Percentiles rank a stretch among this genome's conserved stretches.
Evolutionary conservation across 768 basidiomycete genomes (phyloP).

Genomic region (Serpula lacrymans): DNA sequence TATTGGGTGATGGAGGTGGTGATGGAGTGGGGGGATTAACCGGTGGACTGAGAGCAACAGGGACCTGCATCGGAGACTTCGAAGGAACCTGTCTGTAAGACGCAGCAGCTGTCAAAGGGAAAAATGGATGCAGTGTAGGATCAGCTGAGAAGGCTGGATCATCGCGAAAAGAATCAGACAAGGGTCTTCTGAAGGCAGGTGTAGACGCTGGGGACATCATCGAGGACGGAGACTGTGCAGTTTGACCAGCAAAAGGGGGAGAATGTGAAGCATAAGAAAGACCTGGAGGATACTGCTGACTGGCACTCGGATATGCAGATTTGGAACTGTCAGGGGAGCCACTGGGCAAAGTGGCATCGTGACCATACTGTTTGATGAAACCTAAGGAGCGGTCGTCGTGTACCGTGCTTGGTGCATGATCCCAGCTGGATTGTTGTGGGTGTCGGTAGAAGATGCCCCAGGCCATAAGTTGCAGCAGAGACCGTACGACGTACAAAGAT

Average conservation of each 20-base stretch:
- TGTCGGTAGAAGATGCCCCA: slow-evolving; percentile 12
- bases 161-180: slow-evolving; percentile 34
- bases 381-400: slow-evolving; percentile 2
- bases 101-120: slow-evolving; percentile 16
- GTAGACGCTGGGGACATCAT: not conserved
- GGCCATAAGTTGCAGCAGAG: too few species aligned
- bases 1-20: slow-evolving; percentile 1
- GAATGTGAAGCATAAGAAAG: slow-evolving; percentile 5
- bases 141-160: slow-evolving; percentile 61
- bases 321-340: not conserved
- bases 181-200: slow-evolving; percentile 11
- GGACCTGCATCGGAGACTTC: slow-evolving; percentile 26
- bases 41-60: slow-evolving; percentile 15
- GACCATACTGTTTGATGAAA: slow-evolving; percentile 10
- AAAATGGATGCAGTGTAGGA: slow-evolving; percentile 47
- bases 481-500: not conserved
- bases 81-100: slow-evolving; percentile 21
- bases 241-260: slow-evolving; percentile 4
- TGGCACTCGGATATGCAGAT: too few species aligned
- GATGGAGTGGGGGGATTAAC: slow-evolving; percentile 2
- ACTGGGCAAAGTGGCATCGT: not conserved
- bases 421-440: slow-evolving; percentile 1
- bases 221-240: slow-evolving; percentile 6
- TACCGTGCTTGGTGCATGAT: not conserved
- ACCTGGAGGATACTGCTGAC: slow-evolving; percentile 1